These are phyloP conservation scores for Paratinospora sagittata DNA, from an alignment of 164 flowering plant genomes.

Conservation along the genomic window DNA sequence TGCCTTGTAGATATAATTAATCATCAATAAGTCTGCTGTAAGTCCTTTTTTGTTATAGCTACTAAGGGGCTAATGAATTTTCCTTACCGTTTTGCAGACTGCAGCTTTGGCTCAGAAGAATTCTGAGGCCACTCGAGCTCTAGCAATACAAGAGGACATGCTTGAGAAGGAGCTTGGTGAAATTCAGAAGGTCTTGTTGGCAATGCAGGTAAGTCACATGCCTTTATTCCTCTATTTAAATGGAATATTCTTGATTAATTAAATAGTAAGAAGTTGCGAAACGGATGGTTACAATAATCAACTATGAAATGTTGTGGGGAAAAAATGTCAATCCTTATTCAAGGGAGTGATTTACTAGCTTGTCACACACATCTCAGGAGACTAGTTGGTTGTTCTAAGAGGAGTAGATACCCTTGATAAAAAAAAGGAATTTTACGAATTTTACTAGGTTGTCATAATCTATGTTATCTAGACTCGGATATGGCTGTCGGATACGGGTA, in stretches of 20 bases:
- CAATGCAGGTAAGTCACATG: constrained; percentile 72
- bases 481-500: too few relatives aligned
- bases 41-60: neutral
- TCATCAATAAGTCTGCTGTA: too few relatives aligned
- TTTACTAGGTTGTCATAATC: too few relatives aligned
- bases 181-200: constrained; percentile 84
- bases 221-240: neutral
- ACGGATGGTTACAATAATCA: neutral
- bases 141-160: constrained; percentile 65
- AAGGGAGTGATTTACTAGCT: neutral
- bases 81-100: constrained; percentile 46
- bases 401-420: too few relatives aligned
- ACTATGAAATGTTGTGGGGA: neutral
- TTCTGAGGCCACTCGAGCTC: constrained; percentile 82
- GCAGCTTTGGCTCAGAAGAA: constrained; percentile 85
- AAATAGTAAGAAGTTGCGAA: too few relatives aligned
- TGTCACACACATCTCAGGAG: neutral
- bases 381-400: too few relatives aligned
- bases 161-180: constrained; percentile 92
- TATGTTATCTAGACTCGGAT: too few relatives aligned
- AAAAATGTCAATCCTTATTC: neutral
- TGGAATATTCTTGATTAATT: neutral
- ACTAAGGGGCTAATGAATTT: neutral
- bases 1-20: too few relatives aligned
- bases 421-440: too few relatives aligned